Percentiles rank a stretch among this genome's conserved stretches.
These are phyloP conservation scores for Schrenkiella parvula DNA, from an alignment of 345 rosid species.

Conservation along the genomic window DNA sequence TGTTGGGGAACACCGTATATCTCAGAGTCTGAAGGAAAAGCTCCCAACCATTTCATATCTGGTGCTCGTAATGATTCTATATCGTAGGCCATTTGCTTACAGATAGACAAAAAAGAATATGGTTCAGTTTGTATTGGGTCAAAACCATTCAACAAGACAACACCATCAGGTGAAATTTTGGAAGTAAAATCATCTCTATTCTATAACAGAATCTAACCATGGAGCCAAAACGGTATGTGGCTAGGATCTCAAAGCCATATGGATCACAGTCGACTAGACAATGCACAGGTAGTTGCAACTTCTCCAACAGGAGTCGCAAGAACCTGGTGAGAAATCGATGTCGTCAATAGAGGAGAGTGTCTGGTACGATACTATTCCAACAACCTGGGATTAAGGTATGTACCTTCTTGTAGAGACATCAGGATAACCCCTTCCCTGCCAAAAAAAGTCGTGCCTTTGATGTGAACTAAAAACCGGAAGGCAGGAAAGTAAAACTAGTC, in stretches of 20 bases:
- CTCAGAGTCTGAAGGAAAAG: constrained; percentile 71
- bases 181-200: background rate
- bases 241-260: constrained; percentile 82
- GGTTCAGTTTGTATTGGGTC: background rate
- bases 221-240: constrained; percentile 88
- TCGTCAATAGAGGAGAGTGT: background rate
- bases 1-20: constrained; percentile 51
- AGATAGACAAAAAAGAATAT: background rate
- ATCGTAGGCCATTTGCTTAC: constrained; percentile 94
- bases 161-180: background rate
- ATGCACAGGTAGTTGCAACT: constrained; percentile 56
- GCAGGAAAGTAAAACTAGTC: background rate
- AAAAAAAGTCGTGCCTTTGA: background rate
- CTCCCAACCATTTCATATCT: constrained; percentile 76
- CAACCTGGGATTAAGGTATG: background rate
- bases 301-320: constrained; percentile 66
- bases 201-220: constrained; percentile 51
- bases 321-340: constrained; percentile 43
- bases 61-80: constrained; percentile 62
- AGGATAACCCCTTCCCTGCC: constrained; percentile 91
- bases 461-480: background rate
- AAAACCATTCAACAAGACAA: background rate
- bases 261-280: constrained; percentile 97
- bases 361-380: background rate
- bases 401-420: constrained; percentile 94